A percentile compares a stretch with the other conserved stretches of the same genome.
Conservation (phyloP, 2,329 filamentous ascomycete species). For the Penicillium aurantiogriseum region DNA sequence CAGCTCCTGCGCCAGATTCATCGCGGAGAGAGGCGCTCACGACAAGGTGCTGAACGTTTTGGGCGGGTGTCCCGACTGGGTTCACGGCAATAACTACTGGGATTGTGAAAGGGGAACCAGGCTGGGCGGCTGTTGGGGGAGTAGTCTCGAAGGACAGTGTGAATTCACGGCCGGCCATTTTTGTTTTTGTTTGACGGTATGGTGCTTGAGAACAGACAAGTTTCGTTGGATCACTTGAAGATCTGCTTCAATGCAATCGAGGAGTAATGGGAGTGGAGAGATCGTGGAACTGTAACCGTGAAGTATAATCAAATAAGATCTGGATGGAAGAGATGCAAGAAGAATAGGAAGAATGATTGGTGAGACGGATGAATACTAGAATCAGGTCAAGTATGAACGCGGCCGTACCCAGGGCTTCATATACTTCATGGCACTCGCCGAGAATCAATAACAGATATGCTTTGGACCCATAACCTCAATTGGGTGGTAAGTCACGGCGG, state of each 20-base stretch:
- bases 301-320: constrained; percentile 6
- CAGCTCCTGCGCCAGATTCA: constrained; percentile 24
- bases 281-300: constrained; percentile 7
- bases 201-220: neutral
- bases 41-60: constrained; percentile 29
- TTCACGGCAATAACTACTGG: constrained; percentile 33
- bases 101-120: constrained; percentile 30
- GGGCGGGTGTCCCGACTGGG: constrained; percentile 26
- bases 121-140: constrained; percentile 28
- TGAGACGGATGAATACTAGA: neutral
- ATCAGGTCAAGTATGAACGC: neutral
- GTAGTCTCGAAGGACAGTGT: constrained; percentile 31
- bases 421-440: constrained; percentile 15
- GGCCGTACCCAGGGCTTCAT: constrained; percentile 18
- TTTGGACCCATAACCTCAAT: constrained; percentile 11
- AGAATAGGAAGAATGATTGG: neutral
- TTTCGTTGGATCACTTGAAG: neutral
- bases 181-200: neutral
- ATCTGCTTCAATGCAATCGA: constrained; percentile 5
- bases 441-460: constrained; percentile 9
- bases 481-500: neutral
- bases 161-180: constrained; percentile 29
- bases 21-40: constrained; percentile 30
- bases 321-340: neutral
- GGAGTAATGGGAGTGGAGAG: neutral